phyloP scores from a whole-genome alignment of 116 monocot species.

The Cymodocea nodosa region DNA sequence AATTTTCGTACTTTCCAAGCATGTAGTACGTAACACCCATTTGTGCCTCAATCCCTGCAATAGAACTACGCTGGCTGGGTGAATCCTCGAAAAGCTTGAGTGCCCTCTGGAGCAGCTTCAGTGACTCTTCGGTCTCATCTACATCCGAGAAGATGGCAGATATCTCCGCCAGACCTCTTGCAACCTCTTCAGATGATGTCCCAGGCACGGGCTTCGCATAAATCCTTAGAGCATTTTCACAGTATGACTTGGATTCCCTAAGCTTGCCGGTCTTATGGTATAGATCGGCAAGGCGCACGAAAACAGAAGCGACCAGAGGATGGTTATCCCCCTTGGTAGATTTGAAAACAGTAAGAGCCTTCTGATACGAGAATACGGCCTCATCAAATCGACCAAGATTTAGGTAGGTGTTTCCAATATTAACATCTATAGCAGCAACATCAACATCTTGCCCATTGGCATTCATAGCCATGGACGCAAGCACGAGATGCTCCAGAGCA shows the following conservation, averaged over 20 bases:
- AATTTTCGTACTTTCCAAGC: slow-evolving; percentile 59
- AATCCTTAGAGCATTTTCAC: slow-evolving; percentile 83
- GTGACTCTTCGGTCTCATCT: slow-evolving; percentile 81
- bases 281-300: slow-evolving; percentile 85
- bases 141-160: slow-evolving; percentile 74
- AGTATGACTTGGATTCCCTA: slow-evolving; percentile 88
- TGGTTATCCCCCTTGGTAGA: slow-evolving; percentile 82
- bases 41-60: slow-evolving; percentile 95
- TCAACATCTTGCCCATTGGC: slow-evolving; percentile 72
- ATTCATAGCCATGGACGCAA: slow-evolving; percentile 90
- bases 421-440: slow-evolving; percentile 73
- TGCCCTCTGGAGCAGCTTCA: slow-evolving; percentile 80
- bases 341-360: slow-evolving; percentile 93
- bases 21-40: slow-evolving; percentile 90
- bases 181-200: slow-evolving; percentile 68
- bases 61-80: slow-evolving; percentile 69
- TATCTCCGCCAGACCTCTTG: slow-evolving; percentile 75
- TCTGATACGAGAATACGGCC: slow-evolving; percentile 98
- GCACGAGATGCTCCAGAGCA: slow-evolving; percentile 92
- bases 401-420: slow-evolving; percentile 84
- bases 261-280: slow-evolving; percentile 80
- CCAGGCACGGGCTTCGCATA: slow-evolving; percentile 79
- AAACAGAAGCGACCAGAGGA: slow-evolving; percentile 63
- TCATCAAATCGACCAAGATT: slow-evolving; percentile 91
- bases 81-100: slow-evolving; percentile 60